Evolutionary conservation across 495 filamentous ascomycete species (phyloP).

Genomic region (Neurospora sp.): DNA sequence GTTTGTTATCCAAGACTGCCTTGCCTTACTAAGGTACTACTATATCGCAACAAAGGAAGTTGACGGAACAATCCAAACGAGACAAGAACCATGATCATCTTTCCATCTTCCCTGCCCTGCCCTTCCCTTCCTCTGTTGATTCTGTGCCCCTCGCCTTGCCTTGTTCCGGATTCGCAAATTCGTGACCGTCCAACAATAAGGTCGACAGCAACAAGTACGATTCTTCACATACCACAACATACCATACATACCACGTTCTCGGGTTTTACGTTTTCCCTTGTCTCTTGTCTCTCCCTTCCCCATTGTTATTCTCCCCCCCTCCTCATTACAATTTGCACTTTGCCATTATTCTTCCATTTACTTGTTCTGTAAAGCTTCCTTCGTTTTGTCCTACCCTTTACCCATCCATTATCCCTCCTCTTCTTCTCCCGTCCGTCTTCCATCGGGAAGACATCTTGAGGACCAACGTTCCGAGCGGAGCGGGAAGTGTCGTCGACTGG

Average conservation of each 20-base stretch:
- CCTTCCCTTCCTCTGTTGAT: not conserved
- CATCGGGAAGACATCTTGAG: not conserved
- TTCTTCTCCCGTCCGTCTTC: not conserved
- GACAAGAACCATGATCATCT: not conserved
- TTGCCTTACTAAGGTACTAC: not conserved
- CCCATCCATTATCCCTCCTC: not conserved
- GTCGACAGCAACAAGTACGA: not conserved
- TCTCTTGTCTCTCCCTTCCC: not conserved
- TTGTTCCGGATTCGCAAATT: not conserved
- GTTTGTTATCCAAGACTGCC: no score
- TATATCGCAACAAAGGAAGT: not conserved
- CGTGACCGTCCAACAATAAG: not conserved
- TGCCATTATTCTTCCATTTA: not conserved
- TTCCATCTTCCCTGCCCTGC: not conserved
- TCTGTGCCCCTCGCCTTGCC: not conserved
- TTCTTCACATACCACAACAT: not conserved
- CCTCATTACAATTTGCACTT: not conserved
- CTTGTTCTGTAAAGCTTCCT: not conserved
- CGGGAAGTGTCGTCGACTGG: not conserved
- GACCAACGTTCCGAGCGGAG: not conserved
- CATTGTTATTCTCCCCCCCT: slow-evolving; percentile 4
- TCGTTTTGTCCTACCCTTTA: not conserved
- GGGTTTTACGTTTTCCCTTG: not conserved
- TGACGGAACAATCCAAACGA: not conserved
- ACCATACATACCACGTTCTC: not conserved